Evolutionary conservation across 768 basidiomycete species (phyloP), one percentile per base, ranked within the genome.

Genomic region (Leccinum incarnatum): DNA sequence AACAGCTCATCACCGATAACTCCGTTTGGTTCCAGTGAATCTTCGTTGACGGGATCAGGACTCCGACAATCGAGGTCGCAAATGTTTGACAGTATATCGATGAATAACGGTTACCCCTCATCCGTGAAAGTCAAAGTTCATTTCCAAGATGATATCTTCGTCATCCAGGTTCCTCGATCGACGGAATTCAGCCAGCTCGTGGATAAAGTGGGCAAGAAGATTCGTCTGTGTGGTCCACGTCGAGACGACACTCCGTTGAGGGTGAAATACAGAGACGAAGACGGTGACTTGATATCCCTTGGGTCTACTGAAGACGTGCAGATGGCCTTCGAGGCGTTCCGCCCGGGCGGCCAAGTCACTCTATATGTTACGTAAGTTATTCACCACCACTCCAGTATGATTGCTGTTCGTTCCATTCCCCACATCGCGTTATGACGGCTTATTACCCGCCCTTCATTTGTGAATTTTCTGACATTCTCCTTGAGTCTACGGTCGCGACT

Each of bases 91-190:
- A 74, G 73, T 58, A 64, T 76, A 53, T 68, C 70, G 36, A 59
- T 69, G 51, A 72, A 66, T 23, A 72, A 71, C 25, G 62, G 69
- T 56, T 70, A 67, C 56, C 65, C 63, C 10, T 73, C 78, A 5
- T 82, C 87, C 11, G 87, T 98, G 46, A 93, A 95, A 70, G 87
- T 98, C 69, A 96, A 96, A 75, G 93, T 98, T 54, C 91, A 92
- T 72, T 98, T 90, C 77, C 87, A 93, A 67, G 91, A 95, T 66
- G 95, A 97, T 71, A 90, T 97, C 49, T 98, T 98, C 69, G 89
- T 96, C 62, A 91, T 98, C 58, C 90, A 93, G 74, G 93, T 96
- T 25, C 83, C 91, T 46, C 82, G 88, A 61, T 75, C 79, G 61
- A 92, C 91, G 34, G 86, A 90, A 70, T 95, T 88, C 73, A 79